phyloP scores from a whole-genome alignment of 352 stramenopile species.

The Phytophthora litchii region DNA sequence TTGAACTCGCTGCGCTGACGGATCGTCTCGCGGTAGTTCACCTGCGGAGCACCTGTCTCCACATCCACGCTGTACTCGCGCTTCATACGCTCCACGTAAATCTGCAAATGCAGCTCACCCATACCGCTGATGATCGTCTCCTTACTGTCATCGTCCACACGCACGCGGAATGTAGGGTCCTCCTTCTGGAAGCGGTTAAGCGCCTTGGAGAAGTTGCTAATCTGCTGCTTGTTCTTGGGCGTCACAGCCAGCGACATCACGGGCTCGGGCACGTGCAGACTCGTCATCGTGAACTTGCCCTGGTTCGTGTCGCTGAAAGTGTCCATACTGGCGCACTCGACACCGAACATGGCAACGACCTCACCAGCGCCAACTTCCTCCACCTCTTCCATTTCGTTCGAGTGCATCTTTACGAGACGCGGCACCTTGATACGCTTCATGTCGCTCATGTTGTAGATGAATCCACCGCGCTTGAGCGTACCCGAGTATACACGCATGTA shows the following conservation, averaged over 20 bases:
- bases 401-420: constrained; percentile 99
- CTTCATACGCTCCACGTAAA: constrained; percentile 99
- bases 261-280: constrained; percentile 98
- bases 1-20: constrained; percentile 94
- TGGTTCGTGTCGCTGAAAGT: constrained; percentile 93
- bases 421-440: constrained; percentile 96
- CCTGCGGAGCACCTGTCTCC: constrained; percentile 91
- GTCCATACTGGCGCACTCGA: constrained; percentile 99
- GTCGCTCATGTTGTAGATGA: constrained; percentile 90
- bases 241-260: constrained; percentile 99
- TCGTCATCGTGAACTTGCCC: constrained; percentile 94
- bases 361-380: constrained; percentile 94
- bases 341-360: constrained; percentile 99
- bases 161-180: constrained; percentile 97
- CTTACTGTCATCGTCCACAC: constrained; percentile 97
- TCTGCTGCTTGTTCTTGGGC: constrained; percentile 94
- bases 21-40: constrained; percentile 99
- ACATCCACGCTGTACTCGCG: constrained; percentile 98
- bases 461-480: constrained; percentile 84
- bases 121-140: constrained; percentile 99
- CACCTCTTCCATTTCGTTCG: constrained; percentile 99
- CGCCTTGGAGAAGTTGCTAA: constrained; percentile 96
- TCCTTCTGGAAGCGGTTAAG: constrained; percentile 97
- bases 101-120: constrained; percentile 98
- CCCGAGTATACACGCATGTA: constrained; percentile 96